Evolutionary conservation across 805 yeast species (phyloP).

Genomic region (Zygosaccharomyces gambellarensis): DNA sequence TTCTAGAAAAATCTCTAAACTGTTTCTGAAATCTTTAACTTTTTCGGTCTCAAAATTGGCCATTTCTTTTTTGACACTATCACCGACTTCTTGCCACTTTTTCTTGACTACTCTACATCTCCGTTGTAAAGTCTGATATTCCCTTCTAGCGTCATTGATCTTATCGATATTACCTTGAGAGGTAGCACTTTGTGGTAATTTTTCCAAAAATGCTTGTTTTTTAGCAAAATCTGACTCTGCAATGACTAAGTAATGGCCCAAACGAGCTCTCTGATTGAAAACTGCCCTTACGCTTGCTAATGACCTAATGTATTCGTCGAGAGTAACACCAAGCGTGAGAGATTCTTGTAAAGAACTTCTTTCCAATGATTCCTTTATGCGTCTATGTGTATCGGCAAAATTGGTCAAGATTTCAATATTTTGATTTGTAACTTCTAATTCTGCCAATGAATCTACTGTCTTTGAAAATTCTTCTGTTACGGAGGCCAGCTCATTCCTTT

Average conservation of each 20-base stretch:
- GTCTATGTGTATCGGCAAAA: slow-evolving; percentile 66
- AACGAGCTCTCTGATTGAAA: slow-evolving; percentile 67
- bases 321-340: slow-evolving; percentile 75
- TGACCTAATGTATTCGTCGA: slow-evolving; percentile 80
- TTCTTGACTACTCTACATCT: slow-evolving; percentile 50
- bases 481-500: slow-evolving; percentile 66
- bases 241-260: slow-evolving; percentile 42
- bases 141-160: slow-evolving; percentile 51
- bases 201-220: slow-evolving; percentile 44
- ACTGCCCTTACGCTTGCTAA: slow-evolving; percentile 70
- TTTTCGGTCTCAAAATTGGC: slow-evolving; percentile 65
- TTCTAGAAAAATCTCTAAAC: slow-evolving; percentile 87
- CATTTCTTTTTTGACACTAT: slow-evolving; percentile 63
- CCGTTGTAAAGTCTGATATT: slow-evolving; percentile 51
- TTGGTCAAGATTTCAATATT: slow-evolving; percentile 60
- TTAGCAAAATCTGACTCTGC: slow-evolving; percentile 47
- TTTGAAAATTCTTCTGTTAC: slow-evolving; percentile 64
- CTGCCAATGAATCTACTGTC: slow-evolving; percentile 56
- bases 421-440: slow-evolving; percentile 65
- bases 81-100: slow-evolving; percentile 59
- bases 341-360: slow-evolving; percentile 81
- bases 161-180: slow-evolving; percentile 57
- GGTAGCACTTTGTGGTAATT: slow-evolving; percentile 39
- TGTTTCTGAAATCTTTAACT: slow-evolving; percentile 77
- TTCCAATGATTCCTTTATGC: slow-evolving; percentile 67